These are phyloP conservation scores for Epichloe sylvatica DNA, from an alignment of 2,329 filamentous ascomycete species.

Conservation along the genomic window DNA sequence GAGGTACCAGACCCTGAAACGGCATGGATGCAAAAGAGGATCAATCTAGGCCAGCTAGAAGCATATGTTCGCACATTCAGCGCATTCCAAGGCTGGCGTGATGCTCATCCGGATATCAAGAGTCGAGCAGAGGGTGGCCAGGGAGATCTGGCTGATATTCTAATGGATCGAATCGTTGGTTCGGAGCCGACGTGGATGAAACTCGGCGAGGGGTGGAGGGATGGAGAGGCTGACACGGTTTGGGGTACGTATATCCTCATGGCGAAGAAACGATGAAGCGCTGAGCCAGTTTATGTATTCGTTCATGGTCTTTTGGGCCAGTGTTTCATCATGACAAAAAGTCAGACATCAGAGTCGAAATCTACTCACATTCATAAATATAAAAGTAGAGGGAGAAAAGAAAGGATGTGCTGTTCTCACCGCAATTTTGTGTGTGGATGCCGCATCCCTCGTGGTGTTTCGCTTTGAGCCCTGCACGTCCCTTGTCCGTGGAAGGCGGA, in stretches of 20 bases:
- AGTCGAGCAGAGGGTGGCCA: slow-evolving; percentile 38
- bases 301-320: too few relatives aligned
- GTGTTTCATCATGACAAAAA: too few relatives aligned
- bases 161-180: slow-evolving; percentile 44
- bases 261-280: slow-evolving; percentile 27
- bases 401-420: background rate
- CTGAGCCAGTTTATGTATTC: too few relatives aligned
- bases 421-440: background rate
- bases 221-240: slow-evolving; percentile 41
- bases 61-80: slow-evolving; percentile 50
- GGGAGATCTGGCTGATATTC: slow-evolving; percentile 48
- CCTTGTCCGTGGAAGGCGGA: background rate
- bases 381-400: background rate
- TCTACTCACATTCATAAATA: too few relatives aligned
- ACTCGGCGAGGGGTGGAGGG: slow-evolving; percentile 34
- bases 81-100: slow-evolving; percentile 43
- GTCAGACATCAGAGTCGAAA: too few relatives aligned
- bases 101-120: slow-evolving; percentile 36
- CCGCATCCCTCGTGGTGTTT: slow-evolving; percentile 8
- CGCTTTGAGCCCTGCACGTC: background rate
- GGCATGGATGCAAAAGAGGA: slow-evolving; percentile 36
- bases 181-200: slow-evolving; percentile 39
- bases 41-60: slow-evolving; percentile 44
- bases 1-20: slow-evolving; percentile 18
- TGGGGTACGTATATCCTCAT: slow-evolving; percentile 49